Evolutionary conservation across 345 rosid genomes (phyloP).

Genomic region (Anacardium occidentale): DNA sequence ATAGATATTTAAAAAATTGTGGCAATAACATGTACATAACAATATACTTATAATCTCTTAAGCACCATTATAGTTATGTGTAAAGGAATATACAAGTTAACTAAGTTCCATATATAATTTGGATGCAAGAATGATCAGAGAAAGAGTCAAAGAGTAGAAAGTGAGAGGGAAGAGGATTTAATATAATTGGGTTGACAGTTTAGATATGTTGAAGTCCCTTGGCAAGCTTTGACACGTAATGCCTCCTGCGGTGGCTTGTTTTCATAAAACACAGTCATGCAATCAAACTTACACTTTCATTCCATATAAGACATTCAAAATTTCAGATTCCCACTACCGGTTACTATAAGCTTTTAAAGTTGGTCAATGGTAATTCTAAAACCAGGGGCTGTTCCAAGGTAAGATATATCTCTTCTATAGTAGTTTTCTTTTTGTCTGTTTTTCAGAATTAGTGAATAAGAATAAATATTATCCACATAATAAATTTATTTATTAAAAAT

Average conservation of each 20-base stretch:
- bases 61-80: no score
- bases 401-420: neutral
- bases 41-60: no score
- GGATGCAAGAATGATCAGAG: no score
- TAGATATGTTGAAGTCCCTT: neutral
- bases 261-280: slow-evolving; percentile 6
- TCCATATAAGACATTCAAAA: neutral
- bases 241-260: neutral
- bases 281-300: neutral
- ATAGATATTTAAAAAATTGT: neutral
- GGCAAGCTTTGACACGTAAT: neutral
- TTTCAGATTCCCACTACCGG: no score
- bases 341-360: no score
- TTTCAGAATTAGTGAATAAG: neutral
- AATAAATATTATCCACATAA: no score
- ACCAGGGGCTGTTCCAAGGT: neutral
- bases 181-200: neutral
- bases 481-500: no score
- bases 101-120: no score
- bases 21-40: no score
- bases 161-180: neutral
- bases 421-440: neutral
- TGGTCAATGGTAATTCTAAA: neutral
- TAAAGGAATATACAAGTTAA: no score
- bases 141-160: neutral